Percentiles rank a stretch among this genome's conserved stretches.
These are phyloP conservation scores for Aspergillus bertholletiae DNA, from an alignment of 495 filamentous ascomycete species.

Conservation along the genomic window DNA sequence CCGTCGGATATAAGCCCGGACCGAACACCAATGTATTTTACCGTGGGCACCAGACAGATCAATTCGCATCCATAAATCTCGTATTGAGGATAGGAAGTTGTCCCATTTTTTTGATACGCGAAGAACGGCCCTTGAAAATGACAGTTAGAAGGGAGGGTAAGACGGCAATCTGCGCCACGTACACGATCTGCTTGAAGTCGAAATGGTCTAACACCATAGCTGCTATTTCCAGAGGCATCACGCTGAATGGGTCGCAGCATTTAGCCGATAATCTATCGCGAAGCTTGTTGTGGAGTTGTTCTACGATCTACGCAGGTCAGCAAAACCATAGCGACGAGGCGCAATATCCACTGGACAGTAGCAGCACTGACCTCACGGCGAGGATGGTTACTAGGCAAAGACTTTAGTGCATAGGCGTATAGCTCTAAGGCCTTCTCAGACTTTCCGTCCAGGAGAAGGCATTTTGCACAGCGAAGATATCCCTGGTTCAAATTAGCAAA, in stretches of 20 bases:
- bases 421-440: constrained; percentile 52
- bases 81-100: constrained; percentile 37
- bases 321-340: constrained; percentile 2
- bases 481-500: constrained; percentile 36
- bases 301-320: constrained; percentile 32
- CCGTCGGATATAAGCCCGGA: constrained; percentile 42
- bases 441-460: constrained; percentile 54
- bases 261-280: constrained; percentile 26
- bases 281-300: constrained; percentile 44
- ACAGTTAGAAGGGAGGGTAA: background rate
- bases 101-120: constrained; percentile 55
- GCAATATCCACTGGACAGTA: background rate
- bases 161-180: constrained; percentile 10
- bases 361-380: constrained; percentile 43
- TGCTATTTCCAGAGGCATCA: constrained; percentile 48
- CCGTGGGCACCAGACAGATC: constrained; percentile 44
- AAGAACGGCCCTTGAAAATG: constrained; percentile 35
- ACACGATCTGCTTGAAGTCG: constrained; percentile 49
- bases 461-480: constrained; percentile 62
- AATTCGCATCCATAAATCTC: constrained; percentile 48
- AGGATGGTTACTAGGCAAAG: constrained; percentile 38
- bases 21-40: constrained; percentile 34
- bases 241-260: constrained; percentile 41
- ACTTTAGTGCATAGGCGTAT: constrained; percentile 57
- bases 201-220: constrained; percentile 42